Evolutionary conservation across 139 green algal genomes (phyloP).

Genomic region (Tetradesmus lagerheimii): DNA sequence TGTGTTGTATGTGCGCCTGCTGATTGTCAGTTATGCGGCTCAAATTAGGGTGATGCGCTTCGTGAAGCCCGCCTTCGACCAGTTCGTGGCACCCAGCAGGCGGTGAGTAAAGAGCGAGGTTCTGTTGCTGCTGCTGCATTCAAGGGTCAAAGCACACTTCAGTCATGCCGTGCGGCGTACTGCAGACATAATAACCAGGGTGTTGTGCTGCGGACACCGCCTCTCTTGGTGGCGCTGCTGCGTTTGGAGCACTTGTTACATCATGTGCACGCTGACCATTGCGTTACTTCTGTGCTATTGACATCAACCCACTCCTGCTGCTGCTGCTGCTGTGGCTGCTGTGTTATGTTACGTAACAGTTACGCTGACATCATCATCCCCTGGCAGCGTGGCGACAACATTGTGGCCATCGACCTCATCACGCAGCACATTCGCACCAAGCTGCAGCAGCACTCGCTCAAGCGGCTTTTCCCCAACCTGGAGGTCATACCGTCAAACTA

Average conservation of each 20-base stretch:
- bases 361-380: constrained; percentile 97
- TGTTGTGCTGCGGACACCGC: no score
- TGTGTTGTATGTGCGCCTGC: no score
- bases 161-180: no score
- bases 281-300: background rate
- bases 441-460: constrained; percentile 93
- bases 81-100: constrained; percentile 88
- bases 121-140: background rate
- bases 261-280: background rate
- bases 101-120: constrained; percentile 60
- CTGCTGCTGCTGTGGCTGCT: background rate
- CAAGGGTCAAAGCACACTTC: no score
- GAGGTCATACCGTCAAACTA: constrained; percentile 74
- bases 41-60: no score
- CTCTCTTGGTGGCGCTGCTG: no score
- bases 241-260: no score
- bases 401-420: constrained; percentile 97
- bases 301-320: no score
- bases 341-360: constrained; percentile 25
- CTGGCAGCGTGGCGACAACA: constrained; percentile 78
- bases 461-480: constrained; percentile 91
- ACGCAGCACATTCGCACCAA: constrained; percentile 58
- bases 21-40: no score
- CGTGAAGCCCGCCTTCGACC: constrained; percentile 97
- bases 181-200: no score